These are phyloP conservation scores for Suhomyces taliae DNA, from an alignment of 1,139 yeast species.

Conservation along the genomic window DNA sequence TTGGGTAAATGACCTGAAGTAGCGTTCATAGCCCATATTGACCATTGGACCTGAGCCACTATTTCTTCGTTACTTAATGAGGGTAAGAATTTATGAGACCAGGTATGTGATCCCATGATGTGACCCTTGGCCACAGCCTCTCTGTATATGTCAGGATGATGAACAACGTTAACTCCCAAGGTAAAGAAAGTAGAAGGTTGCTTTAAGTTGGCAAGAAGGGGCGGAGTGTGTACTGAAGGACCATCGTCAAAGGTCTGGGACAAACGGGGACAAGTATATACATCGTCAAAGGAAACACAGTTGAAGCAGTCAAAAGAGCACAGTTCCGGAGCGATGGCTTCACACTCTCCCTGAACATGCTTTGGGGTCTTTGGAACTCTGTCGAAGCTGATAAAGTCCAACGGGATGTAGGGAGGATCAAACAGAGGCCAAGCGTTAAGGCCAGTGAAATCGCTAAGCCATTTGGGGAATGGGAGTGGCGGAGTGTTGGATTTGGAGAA, in stretches of 20 bases:
- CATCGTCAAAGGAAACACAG: conserved; percentile 78
- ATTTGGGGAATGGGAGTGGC: conserved; percentile 64
- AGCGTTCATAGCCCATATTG: conserved; percentile 97
- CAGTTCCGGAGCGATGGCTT: conserved; percentile 28
- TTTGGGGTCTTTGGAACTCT: conserved; percentile 48
- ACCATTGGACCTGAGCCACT: conserved; percentile 91
- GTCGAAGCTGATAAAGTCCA: conserved; percentile 63
- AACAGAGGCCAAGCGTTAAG: conserved; percentile 77
- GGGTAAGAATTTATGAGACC: conserved; percentile 90
- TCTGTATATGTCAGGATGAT: conserved; percentile 71
- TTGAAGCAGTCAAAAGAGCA: conserved; percentile 88
- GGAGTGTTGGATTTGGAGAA: background rate
- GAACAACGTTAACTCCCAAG: conserved; percentile 76
- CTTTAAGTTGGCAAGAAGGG: conserved; percentile 52
- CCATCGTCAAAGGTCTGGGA: conserved; percentile 96
- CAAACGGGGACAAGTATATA: conserved; percentile 67
- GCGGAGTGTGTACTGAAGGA: conserved; percentile 71
- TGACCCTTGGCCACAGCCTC: conserved; percentile 64
- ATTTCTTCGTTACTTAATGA: conserved; percentile 72
- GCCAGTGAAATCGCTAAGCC: conserved; percentile 79
- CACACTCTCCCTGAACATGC: conserved; percentile 64
- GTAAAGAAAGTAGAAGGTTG: conserved; percentile 74
- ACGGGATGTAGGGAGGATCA: conserved; percentile 84
- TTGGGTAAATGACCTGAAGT: conserved; percentile 86
- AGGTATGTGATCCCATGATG: conserved; percentile 83